phyloP scores from a whole-genome alignment of 176 grass and related monocot species.

The Microstegium vimineum region DNA sequence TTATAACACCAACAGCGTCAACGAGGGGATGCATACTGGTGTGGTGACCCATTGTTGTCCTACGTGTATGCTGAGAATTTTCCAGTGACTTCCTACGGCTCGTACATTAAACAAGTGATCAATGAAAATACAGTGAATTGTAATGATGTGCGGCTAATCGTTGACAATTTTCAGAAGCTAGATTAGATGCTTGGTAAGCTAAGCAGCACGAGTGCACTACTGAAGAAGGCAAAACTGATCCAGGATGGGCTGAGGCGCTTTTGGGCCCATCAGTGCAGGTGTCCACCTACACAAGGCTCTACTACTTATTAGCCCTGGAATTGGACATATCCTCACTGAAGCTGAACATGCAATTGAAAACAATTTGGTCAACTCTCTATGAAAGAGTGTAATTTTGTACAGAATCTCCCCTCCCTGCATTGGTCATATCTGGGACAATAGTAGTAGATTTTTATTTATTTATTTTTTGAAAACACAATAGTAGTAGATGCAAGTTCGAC shows the following conservation, averaged over 20 bases:
- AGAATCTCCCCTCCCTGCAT: not conserved
- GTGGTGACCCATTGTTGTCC: too few relatives aligned
- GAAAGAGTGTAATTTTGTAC: not conserved
- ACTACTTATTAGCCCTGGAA: not conserved
- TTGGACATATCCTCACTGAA: not conserved
- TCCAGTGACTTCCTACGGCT: too few relatives aligned
- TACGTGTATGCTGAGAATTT: too few relatives aligned
- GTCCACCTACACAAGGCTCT: not conserved
- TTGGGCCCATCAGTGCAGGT: constrained; percentile 1
- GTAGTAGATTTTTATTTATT: too few relatives aligned
- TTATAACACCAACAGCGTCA: too few relatives aligned
- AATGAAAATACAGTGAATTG: not conserved
- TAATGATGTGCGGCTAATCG: not conserved
- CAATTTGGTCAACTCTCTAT: not conserved
- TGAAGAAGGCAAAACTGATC: not conserved
- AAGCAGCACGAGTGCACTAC: not conserved
- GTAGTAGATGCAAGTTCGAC: not conserved
- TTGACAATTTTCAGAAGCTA: not conserved
- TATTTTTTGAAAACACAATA: too few relatives aligned
- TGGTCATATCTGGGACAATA: not conserved
- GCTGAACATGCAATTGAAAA: too few relatives aligned
- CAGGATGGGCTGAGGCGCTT: constrained; percentile 4
- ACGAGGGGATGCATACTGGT: not conserved
- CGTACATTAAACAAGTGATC: not conserved
- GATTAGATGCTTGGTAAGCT: too few relatives aligned